These are phyloP conservation scores for Platanthera guangdongensis DNA, from an alignment of 106 monocot genomes.

Conservation along the genomic window DNA sequence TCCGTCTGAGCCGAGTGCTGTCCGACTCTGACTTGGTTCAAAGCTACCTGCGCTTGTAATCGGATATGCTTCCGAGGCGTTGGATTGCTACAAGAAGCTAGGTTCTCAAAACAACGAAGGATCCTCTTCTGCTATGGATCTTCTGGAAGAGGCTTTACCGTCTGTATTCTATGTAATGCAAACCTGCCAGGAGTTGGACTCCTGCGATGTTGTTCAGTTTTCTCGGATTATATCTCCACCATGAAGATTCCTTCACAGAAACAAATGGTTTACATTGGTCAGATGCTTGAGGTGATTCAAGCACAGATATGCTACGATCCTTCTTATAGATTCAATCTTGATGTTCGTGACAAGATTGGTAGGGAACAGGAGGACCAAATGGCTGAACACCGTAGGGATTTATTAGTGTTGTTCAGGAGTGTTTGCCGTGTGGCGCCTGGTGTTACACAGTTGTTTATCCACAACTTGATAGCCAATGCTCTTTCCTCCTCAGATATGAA, in stretches of 20 bases:
- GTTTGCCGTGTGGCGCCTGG: conserved; percentile 67
- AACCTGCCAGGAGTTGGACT: conserved; percentile 55
- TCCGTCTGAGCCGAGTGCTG: conserved; percentile 34
- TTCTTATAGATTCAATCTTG: conserved; percentile 64
- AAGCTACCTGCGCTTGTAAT: conserved; percentile 52
- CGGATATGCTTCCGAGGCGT: conserved; percentile 71
- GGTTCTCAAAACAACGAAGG: conserved; percentile 11
- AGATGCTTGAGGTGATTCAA: conserved; percentile 61
- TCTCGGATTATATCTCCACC: conserved; percentile 57
- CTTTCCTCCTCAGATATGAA: conserved; percentile 40
- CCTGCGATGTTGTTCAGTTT: conserved; percentile 49
- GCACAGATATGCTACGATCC: conserved; percentile 59
- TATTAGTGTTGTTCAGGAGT: conserved; percentile 52
- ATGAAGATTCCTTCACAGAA: conserved; percentile 63
- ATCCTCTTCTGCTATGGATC: conserved; percentile 24
- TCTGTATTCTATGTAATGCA: conserved; percentile 67
- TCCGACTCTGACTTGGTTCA: conserved; percentile 19
- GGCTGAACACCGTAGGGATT: conserved; percentile 65
- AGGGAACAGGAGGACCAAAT: conserved; percentile 87
- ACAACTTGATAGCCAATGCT: conserved; percentile 34
- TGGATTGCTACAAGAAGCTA: conserved; percentile 63
- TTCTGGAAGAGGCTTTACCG: conserved; percentile 68
- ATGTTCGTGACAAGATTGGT: conserved; percentile 78
- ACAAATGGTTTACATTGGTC: conserved; percentile 49
- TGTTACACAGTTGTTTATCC: conserved; percentile 60